Evolutionary conservation across 306 rosid genomes (phyloP).

Genomic region (Vachellia collinsii): DNA sequence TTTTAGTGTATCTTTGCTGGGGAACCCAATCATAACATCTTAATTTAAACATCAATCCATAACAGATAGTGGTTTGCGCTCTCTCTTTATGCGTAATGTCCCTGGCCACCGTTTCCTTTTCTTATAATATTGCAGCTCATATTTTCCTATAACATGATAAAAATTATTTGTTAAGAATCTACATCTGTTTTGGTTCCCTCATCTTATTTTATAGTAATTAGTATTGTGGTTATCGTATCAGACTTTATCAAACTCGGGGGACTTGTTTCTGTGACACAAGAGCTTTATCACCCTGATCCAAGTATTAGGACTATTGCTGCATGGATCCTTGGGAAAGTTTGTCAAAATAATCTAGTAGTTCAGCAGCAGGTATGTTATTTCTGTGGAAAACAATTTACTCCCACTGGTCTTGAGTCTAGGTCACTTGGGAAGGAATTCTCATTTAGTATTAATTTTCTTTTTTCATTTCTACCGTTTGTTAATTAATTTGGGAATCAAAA

Average conservation of each 20-base stretch:
- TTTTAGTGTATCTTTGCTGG: not conserved
- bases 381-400: constrained; percentile 19
- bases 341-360: constrained; percentile 81
- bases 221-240: constrained; percentile 39
- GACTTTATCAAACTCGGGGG: constrained; percentile 88
- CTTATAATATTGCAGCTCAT: not conserved
- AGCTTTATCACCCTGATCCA: constrained; percentile 68
- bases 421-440: not conserved
- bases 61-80: not conserved
- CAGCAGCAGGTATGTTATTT: constrained; percentile 68
- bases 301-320: constrained; percentile 74
- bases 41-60: not conserved
- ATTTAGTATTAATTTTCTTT: not conserved
- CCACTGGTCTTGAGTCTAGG: not conserved
- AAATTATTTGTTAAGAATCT: constrained; percentile 23
- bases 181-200: constrained; percentile 21
- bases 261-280: constrained; percentile 48
- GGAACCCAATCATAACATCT: not conserved
- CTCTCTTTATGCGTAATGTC: constrained; percentile 2
- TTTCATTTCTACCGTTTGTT: not conserved
- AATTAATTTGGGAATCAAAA: not conserved
- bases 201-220: constrained; percentile 25
- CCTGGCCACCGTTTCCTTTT: constrained; percentile 6
- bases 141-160: not conserved
- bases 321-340: constrained; percentile 84